A percentile compares a stretch with the other conserved stretches of the same genome.
Evolutionary conservation across 441 rosid species (phyloP).

Genomic region (Viola pubescens): DNA sequence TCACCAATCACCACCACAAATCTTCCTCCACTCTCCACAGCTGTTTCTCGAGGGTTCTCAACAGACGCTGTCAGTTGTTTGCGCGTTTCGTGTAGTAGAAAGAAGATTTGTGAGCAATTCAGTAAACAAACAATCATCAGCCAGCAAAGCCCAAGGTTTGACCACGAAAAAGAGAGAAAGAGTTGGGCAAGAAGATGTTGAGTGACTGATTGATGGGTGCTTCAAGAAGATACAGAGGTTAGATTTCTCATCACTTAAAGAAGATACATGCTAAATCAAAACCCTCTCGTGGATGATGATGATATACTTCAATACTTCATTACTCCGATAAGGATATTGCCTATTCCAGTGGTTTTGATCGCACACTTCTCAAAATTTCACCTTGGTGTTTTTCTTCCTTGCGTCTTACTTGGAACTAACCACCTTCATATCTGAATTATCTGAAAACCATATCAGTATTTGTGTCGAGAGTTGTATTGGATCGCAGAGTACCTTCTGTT

Average conservation of each 20-base stretch:
- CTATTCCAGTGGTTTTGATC: conserved; percentile 9
- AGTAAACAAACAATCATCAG: background rate
- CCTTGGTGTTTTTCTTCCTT: background rate
- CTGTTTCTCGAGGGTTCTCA: no score
- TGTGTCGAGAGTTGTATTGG: background rate
- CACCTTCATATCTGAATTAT: no score
- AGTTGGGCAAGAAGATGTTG: background rate
- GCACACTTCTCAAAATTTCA: background rate
- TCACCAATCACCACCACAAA: no score
- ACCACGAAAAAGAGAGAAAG: background rate
- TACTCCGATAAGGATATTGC: conserved; percentile 5
- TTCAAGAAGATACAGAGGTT: conserved; percentile 14
- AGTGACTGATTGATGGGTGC: conserved; percentile 11
- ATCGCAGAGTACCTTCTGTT: background rate
- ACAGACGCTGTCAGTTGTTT: no score
- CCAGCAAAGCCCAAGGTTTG: background rate
- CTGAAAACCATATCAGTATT: no score
- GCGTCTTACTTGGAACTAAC: no score
- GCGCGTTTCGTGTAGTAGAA: no score
- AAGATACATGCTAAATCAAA: background rate
- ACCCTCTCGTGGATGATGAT: conserved; percentile 4
- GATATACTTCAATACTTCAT: background rate
- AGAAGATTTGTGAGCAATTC: no score
- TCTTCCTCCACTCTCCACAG: no score
- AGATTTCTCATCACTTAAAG: background rate